phyloP scores from a whole-genome alignment of 257 asterid genomes.

The Linaria vulgaris region DNA sequence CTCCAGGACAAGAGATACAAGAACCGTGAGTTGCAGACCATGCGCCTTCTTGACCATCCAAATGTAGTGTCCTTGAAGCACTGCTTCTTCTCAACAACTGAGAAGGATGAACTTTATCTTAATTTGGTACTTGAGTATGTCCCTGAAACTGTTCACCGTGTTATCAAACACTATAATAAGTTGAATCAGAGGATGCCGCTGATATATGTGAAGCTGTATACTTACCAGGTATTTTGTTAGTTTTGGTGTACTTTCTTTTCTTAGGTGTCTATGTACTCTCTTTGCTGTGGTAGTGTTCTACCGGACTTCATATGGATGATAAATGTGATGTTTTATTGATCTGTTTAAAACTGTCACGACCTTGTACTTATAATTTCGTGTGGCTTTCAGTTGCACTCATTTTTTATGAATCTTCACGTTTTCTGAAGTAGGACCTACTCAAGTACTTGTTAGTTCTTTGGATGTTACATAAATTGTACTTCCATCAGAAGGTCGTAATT shows the following conservation, averaged over 20 bases:
- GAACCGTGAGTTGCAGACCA: constrained; percentile 91
- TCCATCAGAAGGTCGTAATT: too few relatives aligned
- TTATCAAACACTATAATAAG: constrained; percentile 82
- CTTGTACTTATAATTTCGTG: constrained; percentile 1
- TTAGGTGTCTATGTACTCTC: constrained; percentile 18
- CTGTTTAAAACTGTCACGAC: constrained; percentile 6
- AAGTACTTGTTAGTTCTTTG: constrained; percentile 12
- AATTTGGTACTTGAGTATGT: constrained; percentile 95
- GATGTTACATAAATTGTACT: background rate
- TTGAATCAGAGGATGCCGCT: constrained; percentile 89
- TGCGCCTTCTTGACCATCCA: constrained; percentile 97
- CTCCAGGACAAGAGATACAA: constrained; percentile 95
- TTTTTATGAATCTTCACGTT: background rate
- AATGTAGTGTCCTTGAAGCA: constrained; percentile 89
- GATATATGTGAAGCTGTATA: constrained; percentile 81
- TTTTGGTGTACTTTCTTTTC: constrained; percentile 3
- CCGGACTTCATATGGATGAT: background rate
- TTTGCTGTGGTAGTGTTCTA: constrained; percentile 5
- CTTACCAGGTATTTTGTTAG: constrained; percentile 67
- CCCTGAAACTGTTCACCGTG: constrained; percentile 95
- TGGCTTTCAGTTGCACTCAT: constrained; percentile 17
- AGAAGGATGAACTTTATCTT: constrained; percentile 86
- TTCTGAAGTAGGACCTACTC: background rate
- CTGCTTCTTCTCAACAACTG: constrained; percentile 97
- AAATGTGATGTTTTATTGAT: background rate